Conservation (phyloP, 805 yeast species). For the Monosporozyma yasuniensis region DNA sequence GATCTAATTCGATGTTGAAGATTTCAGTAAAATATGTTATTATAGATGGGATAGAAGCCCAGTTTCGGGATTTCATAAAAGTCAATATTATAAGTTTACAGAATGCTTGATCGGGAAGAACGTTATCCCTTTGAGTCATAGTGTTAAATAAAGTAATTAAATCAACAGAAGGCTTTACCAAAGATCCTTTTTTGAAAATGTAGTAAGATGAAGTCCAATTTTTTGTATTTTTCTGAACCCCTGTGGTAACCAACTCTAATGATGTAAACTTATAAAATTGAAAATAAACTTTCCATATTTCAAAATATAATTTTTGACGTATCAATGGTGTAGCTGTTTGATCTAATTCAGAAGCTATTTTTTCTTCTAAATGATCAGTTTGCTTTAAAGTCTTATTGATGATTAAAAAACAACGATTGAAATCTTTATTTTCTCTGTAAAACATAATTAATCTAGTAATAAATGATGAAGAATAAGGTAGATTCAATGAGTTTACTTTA, state of each 20-base stretch:
- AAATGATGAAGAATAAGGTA: slow-evolving; percentile 30
- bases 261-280: slow-evolving; percentile 10
- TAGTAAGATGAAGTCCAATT: slow-evolving; percentile 8
- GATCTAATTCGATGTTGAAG: slow-evolving; percentile 10
- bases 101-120: slow-evolving; percentile 15
- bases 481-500: slow-evolving; percentile 25
- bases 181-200: neutral
- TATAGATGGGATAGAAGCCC: slow-evolving; percentile 19
- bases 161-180: neutral
- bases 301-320: slow-evolving; percentile 22
- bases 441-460: slow-evolving; percentile 33
- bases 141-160: slow-evolving; percentile 8
- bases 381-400: slow-evolving; percentile 24
- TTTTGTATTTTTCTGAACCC: slow-evolving; percentile 8
- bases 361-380: slow-evolving; percentile 13
- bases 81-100: slow-evolving; percentile 14
- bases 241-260: slow-evolving; percentile 7
- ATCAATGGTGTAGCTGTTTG: slow-evolving; percentile 4
- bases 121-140: slow-evolving; percentile 17
- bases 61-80: slow-evolving; percentile 17
- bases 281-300: slow-evolving; percentile 27
- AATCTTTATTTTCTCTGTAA: slow-evolving; percentile 25
- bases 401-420: slow-evolving; percentile 26
- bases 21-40: slow-evolving; percentile 11
- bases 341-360: neutral